These are phyloP conservation scores for Citrullus mucosospermus DNA, from an alignment of 306 rosid species.

Conservation along the genomic window DNA sequence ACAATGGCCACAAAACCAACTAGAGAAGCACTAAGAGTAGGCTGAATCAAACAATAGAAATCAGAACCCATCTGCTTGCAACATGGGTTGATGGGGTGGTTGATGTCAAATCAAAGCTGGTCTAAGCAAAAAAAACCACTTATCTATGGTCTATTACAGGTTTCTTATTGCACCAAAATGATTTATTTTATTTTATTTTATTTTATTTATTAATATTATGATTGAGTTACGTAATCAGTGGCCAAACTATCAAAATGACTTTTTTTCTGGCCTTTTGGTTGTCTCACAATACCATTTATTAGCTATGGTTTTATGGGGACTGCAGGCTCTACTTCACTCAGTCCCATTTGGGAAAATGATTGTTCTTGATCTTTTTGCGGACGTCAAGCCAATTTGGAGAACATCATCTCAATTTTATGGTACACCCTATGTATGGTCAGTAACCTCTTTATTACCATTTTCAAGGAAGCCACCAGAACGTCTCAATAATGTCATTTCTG, in stretches of 20 bases:
- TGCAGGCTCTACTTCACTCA: conserved; percentile 90
- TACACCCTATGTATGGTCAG: conserved; percentile 91
- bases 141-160: neutral
- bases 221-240: neutral
- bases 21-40: neutral
- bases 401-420: conserved; percentile 77
- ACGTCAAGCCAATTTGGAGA: conserved; percentile 85
- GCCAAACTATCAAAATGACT: neutral
- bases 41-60: neutral
- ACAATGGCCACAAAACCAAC: neutral
- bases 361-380: conserved; percentile 95
- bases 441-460: conserved; percentile 6
- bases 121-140: neutral
- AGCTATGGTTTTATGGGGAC: conserved; percentile 7
- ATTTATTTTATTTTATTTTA: neutral
- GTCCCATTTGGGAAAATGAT: conserved; percentile 89
- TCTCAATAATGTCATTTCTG: neutral
- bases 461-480: neutral
- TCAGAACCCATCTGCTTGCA: neutral
- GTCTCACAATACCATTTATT: neutral
- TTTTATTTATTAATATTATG: neutral
- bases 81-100: neutral
- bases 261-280: neutral
- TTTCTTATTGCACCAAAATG: neutral
- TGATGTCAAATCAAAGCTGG: neutral